A percentile compares a stretch with the other conserved stretches of the same genome.
phyloP scores from a whole-genome alignment of 805 yeast species.

The Candida ipomoeae region DNA sequence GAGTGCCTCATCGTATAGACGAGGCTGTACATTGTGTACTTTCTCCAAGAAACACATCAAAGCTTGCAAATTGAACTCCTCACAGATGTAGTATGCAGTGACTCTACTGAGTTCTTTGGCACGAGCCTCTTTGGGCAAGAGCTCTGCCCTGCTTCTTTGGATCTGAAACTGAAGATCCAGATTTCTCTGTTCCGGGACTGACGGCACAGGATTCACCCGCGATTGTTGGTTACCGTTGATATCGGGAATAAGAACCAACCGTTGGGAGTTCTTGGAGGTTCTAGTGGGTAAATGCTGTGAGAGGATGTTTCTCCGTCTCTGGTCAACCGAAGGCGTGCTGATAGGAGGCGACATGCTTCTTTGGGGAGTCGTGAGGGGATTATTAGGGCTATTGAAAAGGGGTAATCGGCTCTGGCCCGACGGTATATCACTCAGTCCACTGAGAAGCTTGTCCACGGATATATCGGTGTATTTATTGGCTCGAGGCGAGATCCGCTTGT shows the following conservation, averaged over 20 bases:
- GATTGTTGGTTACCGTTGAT: slow-evolving; percentile 24
- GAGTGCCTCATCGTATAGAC: slow-evolving; percentile 88
- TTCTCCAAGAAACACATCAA: slow-evolving; percentile 61
- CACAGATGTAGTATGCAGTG: slow-evolving; percentile 89
- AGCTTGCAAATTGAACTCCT: slow-evolving; percentile 63
- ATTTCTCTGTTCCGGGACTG: slow-evolving; percentile 10
- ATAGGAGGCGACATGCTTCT: slow-evolving; percentile 21
- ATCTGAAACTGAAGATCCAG: slow-evolving; percentile 25
- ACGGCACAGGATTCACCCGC: slow-evolving; percentile 11
- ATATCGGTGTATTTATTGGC: slow-evolving; percentile 64
- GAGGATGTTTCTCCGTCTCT: slow-evolving; percentile 32
- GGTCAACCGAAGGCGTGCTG: slow-evolving; percentile 10
- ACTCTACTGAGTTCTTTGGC: slow-evolving; percentile 72
- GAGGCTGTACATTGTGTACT: slow-evolving; percentile 78
- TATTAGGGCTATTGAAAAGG: slow-evolving; percentile 16
- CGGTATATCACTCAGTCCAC: slow-evolving; percentile 83
- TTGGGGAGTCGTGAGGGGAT: slow-evolving; percentile 15
- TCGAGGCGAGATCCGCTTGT: slow-evolving; percentile 12
- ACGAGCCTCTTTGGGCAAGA: slow-evolving; percentile 54
- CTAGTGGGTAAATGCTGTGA: slow-evolving; percentile 61
- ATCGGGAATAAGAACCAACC: slow-evolving; percentile 82
- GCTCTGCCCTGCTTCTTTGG: slow-evolving; percentile 49
- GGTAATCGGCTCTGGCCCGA: slow-evolving; percentile 61
- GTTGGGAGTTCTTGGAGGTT: slow-evolving; percentile 82
- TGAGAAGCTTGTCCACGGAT: slow-evolving; percentile 73